Evolutionary conservation across 1,284 basidiomycete species (phyloP), one percentile per base, ranked within the genome.

Genomic region (Pascua guehoae): DNA sequence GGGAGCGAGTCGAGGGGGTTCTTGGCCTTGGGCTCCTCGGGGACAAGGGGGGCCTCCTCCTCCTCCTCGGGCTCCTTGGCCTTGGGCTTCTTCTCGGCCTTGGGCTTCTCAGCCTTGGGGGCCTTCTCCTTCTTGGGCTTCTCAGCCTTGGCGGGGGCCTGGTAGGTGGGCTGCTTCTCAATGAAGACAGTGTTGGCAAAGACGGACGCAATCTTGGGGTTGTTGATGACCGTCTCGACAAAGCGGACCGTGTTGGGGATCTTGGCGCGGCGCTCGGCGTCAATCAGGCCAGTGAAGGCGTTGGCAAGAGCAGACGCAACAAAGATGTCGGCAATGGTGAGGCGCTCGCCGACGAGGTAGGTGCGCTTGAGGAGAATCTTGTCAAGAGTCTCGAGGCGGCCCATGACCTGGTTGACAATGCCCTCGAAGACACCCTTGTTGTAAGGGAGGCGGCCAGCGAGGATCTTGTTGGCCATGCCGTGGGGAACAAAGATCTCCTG

Each of bases 1-100:
- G 94, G 91, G 56, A 96, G 85, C 61, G 83, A 82, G 66, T 97
- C 95, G 53, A 96, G 86, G 38, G 94, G 94, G 84, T 97, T 96
- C 85, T 94, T 94, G 57, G 81, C 83, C 79, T 95, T 88, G 67
- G 87, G 85, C 72, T 85, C 84, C 55, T 84, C 83, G 60, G 79
- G 80, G 24, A 81, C 81, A 32, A 81, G 74, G 49, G 83, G 80
- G 64, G 84, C 84, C 48, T 86, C 85, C 16, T 85, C 85, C 1
- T 86, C 85, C 3, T 88, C 88, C 48, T 65, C 74, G 64, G 75
- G 71, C 70, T 84, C 82, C 68, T 79, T 80, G 41, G 84, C 82
- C 73, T 75, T 76, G 56, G 74, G 68, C 43, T 72, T 72, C 63
- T 74, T 76, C 52, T 80, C 79, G 58, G 78, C 78, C 68, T 78